A percentile compares a stretch with the other conserved stretches of the same genome.
phyloP scores from a whole-genome alignment of 2,329 filamentous ascomycete species.

The Penicillium sp. region DNA sequence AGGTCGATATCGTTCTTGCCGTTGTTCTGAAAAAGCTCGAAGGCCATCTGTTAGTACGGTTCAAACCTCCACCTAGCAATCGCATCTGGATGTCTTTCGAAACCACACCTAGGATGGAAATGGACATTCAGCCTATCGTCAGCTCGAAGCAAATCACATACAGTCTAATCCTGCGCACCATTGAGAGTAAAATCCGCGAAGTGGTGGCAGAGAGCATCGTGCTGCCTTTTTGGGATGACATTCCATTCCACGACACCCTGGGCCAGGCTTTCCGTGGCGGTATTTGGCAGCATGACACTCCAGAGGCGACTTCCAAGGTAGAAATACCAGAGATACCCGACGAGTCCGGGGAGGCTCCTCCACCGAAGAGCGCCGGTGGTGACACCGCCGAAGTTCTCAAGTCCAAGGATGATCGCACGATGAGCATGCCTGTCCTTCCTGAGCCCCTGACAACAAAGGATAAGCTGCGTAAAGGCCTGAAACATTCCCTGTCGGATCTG shows the following conservation, averaged over 20 bases:
- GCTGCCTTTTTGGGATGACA: slow-evolving; percentile 91
- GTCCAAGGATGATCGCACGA: slow-evolving; percentile 34
- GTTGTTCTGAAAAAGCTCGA: slow-evolving; percentile 80
- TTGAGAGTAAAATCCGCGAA: slow-evolving; percentile 91
- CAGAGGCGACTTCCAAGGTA: slow-evolving; percentile 41
- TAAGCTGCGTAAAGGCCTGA: slow-evolving; percentile 31
- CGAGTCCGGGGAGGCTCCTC: slow-evolving; percentile 28
- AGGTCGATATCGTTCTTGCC: slow-evolving; percentile 84
- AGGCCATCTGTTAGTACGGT: slow-evolving; percentile 76
- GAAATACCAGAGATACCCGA: slow-evolving; percentile 42
- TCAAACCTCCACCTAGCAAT: slow-evolving; percentile 95
- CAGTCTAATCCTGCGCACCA: slow-evolving; percentile 82
- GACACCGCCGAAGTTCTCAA: slow-evolving; percentile 30
- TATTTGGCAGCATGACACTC: slow-evolving; percentile 59
- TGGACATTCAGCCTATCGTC: slow-evolving; percentile 92
- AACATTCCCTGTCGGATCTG: slow-evolving; percentile 23
- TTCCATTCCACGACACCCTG: slow-evolving; percentile 81
- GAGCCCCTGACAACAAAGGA: slow-evolving; percentile 24
- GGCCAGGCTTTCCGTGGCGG: slow-evolving; percentile 78
- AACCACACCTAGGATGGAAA: slow-evolving; percentile 86
- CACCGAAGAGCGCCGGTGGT: slow-evolving; percentile 19
- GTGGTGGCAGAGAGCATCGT: slow-evolving; percentile 90
- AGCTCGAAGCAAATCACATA: slow-evolving; percentile 95
- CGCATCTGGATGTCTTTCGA: slow-evolving; percentile 95
- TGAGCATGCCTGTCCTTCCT: slow-evolving; percentile 33